phyloP scores from a whole-genome alignment of 768 basidiomycete genomes.

The Krasilnikovozyma curviuscula region DNA sequence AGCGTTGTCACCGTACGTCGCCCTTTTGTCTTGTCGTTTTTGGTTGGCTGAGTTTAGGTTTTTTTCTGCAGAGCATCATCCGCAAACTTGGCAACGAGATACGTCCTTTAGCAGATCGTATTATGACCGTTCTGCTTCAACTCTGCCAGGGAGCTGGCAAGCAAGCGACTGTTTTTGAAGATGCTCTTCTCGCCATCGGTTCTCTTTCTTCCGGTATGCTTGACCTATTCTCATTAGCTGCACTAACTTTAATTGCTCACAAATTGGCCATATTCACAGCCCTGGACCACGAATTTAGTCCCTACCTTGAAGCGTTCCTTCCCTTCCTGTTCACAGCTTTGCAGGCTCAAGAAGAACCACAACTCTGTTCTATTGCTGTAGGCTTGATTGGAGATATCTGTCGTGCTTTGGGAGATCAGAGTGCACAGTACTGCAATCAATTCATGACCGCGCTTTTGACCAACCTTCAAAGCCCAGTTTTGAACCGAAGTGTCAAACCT shows the following conservation, averaged over 20 bases:
- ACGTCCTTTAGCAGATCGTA: constrained; percentile 71
- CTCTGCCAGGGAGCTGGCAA: constrained; percentile 75
- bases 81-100: constrained; percentile 68
- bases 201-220: constrained; percentile 52
- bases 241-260: too few relatives aligned
- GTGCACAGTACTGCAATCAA: constrained; percentile 57
- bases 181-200: constrained; percentile 86
- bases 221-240: background rate
- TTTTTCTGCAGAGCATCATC: constrained; percentile 45
- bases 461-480: constrained; percentile 70
- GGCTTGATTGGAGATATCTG: constrained; percentile 91
- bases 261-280: constrained; percentile 29
- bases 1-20: constrained; percentile 60
- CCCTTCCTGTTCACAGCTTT: constrained; percentile 75
- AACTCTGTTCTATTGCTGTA: constrained; percentile 84
- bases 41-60: background rate
- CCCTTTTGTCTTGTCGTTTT: background rate
- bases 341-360: constrained; percentile 81
- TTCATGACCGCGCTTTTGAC: constrained; percentile 88
- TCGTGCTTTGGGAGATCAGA: constrained; percentile 74
- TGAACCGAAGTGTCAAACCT: constrained; percentile 90
- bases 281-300: constrained; percentile 55
- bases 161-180: constrained; percentile 84
- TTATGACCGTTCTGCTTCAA: constrained; percentile 77
- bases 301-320: constrained; percentile 68